These are phyloP conservation scores for Chenopodium berlandieri DNA, from an alignment of 148 eudicot genomes.

Conservation along the genomic window DNA sequence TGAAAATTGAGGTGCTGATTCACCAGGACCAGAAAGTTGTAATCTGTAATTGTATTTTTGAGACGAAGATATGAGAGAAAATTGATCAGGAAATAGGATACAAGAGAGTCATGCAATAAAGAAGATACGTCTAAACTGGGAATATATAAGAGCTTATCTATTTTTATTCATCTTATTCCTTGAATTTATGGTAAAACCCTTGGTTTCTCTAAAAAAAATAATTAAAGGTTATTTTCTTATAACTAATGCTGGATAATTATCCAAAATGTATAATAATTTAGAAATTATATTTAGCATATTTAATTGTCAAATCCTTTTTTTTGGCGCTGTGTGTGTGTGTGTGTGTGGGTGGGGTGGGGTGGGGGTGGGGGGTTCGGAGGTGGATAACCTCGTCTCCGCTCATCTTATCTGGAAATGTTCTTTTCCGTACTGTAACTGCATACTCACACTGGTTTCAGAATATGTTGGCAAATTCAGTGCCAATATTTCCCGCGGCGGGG, in stretches of 20 bases:
- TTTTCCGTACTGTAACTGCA: too few relatives aligned
- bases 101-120: not conserved
- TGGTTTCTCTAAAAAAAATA: too few relatives aligned
- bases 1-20: not conserved
- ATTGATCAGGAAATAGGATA: not conserved
- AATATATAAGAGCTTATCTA: not conserved
- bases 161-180: not conserved
- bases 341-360: not conserved
- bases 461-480: not conserved
- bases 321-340: too few relatives aligned
- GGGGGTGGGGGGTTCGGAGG: not conserved
- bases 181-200: too few relatives aligned
- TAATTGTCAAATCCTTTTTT: not conserved
- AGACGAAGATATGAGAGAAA: not conserved
- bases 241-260: too few relatives aligned
- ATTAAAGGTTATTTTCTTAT: too few relatives aligned
- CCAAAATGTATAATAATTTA: not conserved
- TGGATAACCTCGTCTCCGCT: too few relatives aligned
- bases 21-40: not conserved
- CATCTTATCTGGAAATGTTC: too few relatives aligned
- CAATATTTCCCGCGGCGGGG: too few relatives aligned
- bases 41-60: not conserved
- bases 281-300: too few relatives aligned
- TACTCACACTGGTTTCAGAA: not conserved
- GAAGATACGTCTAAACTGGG: not conserved